phyloP scores from a whole-genome alignment of 2,329 filamentous ascomycete genomes.

The Seiridium unicorne region DNA sequence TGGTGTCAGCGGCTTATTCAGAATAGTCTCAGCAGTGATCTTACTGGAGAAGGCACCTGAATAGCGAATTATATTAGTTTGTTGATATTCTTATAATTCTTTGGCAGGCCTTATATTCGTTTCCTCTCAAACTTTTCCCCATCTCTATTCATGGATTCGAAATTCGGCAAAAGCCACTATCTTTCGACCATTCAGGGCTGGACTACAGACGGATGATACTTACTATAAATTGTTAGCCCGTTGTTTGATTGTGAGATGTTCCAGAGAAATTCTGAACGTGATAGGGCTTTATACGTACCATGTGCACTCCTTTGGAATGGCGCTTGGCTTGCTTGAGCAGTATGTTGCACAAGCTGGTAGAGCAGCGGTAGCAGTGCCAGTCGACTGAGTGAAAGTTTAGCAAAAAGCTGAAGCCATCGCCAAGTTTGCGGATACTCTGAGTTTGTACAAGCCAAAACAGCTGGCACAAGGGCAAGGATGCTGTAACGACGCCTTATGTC shows the following conservation, averaged over 20 bases:
- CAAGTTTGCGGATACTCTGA: slow-evolving; percentile 27
- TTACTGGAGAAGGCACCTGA: slow-evolving; percentile 21
- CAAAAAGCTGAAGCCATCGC: slow-evolving; percentile 31
- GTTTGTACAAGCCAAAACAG: slow-evolving; percentile 27
- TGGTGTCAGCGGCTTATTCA: neutral
- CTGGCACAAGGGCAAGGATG: slow-evolving; percentile 1
- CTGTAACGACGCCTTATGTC: neutral
- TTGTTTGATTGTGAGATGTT: too few relatives aligned
- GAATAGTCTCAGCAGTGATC: neutral
- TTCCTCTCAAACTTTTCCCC: too few relatives aligned
- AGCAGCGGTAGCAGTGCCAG: slow-evolving; percentile 23
- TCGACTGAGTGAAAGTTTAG: slow-evolving; percentile 27
- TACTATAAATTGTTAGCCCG: too few relatives aligned
- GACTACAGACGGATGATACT: too few relatives aligned
- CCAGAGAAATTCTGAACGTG: too few relatives aligned
- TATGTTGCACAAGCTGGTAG: slow-evolving; percentile 21
- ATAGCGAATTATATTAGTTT: too few relatives aligned
- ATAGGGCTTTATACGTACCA: neutral
- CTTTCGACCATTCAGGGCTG: too few relatives aligned
- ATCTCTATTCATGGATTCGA: too few relatives aligned
- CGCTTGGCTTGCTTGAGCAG: slow-evolving; percentile 24
- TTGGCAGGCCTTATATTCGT: too few relatives aligned
- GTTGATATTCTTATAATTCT: too few relatives aligned
- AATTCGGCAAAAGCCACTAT: too few relatives aligned
- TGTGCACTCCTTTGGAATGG: slow-evolving; percentile 27